A percentile compares a stretch with the other conserved stretches of the same genome.
Evolutionary conservation across 768 basidiomycete genomes (phyloP).

Genomic region (Paxillus involutus): DNA sequence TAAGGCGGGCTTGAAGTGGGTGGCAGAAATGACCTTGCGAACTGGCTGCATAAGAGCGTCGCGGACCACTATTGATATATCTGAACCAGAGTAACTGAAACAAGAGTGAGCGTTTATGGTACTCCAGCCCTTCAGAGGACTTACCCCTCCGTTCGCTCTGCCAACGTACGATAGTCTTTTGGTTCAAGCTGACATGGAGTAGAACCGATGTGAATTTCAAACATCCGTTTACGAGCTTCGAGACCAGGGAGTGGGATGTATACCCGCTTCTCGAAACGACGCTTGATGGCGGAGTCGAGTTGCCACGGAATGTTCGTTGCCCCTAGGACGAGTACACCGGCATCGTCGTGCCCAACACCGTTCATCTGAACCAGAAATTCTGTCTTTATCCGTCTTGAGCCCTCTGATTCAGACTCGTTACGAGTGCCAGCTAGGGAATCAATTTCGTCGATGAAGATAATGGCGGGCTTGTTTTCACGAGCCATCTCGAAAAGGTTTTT

Average conservation of each 20-base stretch:
- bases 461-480: conserved; percentile 92
- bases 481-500: conserved; percentile 97
- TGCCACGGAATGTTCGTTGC: conserved; percentile 99
- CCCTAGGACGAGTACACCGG: conserved; percentile 92
- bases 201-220: conserved; percentile 91
- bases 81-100: conserved; percentile 83
- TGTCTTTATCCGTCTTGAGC: conserved; percentile 95
- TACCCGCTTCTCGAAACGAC: conserved; percentile 98
- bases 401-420: conserved; percentile 96
- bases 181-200: conserved; percentile 83
- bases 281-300: conserved; percentile 95
- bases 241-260: conserved; percentile 96
- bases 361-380: conserved; percentile 99
- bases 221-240: conserved; percentile 92
- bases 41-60: conserved; percentile 99
- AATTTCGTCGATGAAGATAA: conserved; percentile 99
- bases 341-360: conserved; percentile 96
- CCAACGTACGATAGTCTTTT: conserved; percentile 80
- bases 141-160: conserved; percentile 84
- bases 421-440: conserved; percentile 94
- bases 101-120: background rate
- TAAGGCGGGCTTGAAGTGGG: conserved; percentile 80
- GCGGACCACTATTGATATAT: conserved; percentile 91
- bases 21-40: conserved; percentile 91
- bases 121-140: conserved; percentile 1